Conservation (phyloP, 306 rosid species). For the Cajanus cajan region DNA sequence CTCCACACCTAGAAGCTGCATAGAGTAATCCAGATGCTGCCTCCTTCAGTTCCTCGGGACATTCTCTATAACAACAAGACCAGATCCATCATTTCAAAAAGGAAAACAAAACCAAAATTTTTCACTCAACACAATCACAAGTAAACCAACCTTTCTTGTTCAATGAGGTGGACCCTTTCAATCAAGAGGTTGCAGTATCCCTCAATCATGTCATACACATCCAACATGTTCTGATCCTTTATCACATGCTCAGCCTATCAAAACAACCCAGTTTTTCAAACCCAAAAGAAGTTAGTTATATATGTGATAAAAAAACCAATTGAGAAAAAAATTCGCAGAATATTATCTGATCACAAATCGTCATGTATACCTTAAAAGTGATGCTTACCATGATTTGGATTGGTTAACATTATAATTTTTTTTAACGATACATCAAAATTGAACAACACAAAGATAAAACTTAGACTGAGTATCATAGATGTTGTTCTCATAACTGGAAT, state of each 20-base stretch:
- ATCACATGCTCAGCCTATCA: conserved; percentile 77
- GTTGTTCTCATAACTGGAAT: no score
- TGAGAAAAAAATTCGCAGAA: background rate
- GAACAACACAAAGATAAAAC: no score
- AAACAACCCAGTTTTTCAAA: background rate
- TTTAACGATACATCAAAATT: no score
- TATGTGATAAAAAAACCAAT: background rate
- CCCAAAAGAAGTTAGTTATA: background rate
- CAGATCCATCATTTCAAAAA: background rate
- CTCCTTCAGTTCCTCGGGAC: conserved; percentile 79
- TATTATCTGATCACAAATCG: no score
- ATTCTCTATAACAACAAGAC: conserved; percentile 50
- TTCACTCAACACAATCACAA: background rate
- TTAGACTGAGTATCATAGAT: no score
- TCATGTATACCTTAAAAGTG: no score
- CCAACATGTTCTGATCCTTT: conserved; percentile 79
- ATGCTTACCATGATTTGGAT: no score
- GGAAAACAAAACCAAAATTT: background rate
- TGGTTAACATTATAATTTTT: no score
- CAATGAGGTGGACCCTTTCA: conserved; percentile 79
- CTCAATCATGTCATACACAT: conserved; percentile 69
- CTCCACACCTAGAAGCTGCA: conserved; percentile 91
- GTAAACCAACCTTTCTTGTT: conserved; percentile 60
- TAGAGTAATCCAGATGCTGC: conserved; percentile 68
- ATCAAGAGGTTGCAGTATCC: conserved; percentile 62